A percentile compares a stretch with the other conserved stretches of the same genome.
Evolutionary conservation across 176 grass and related monocot genomes (phyloP).

Genomic region (Pharus latifolius): DNA sequence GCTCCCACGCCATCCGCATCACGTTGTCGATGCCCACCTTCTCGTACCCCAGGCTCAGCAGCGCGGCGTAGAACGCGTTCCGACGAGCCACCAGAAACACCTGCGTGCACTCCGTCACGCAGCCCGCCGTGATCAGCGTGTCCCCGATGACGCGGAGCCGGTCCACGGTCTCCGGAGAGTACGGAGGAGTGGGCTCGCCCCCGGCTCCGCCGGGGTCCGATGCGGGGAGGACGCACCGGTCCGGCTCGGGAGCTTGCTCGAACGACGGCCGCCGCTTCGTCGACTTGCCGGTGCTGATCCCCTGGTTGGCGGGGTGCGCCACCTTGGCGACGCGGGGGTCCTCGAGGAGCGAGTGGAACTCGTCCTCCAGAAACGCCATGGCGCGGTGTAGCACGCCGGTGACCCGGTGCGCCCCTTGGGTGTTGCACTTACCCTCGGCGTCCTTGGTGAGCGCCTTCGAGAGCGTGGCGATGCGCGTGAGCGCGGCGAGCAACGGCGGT

Average conservation of each 20-base stretch:
- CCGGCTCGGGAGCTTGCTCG: constrained; percentile 22
- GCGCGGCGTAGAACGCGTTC: constrained; percentile 50
- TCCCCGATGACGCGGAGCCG: constrained; percentile 46
- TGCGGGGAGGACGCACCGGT: constrained; percentile 22
- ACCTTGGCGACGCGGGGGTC: constrained; percentile 28
- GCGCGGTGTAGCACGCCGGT: constrained; percentile 52
- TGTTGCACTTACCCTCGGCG: constrained; percentile 11
- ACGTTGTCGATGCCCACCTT: constrained; percentile 73
- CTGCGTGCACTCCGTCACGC: constrained; percentile 71
- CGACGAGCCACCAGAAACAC: constrained; percentile 55
- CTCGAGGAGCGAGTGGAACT: constrained; percentile 57
- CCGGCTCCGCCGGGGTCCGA: not conserved
- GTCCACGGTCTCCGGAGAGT: constrained; percentile 33
- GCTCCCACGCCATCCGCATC: constrained; percentile 68
- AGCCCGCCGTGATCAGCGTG: constrained; percentile 46
- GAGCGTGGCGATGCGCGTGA: constrained; percentile 33
- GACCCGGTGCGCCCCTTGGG: constrained; percentile 48
- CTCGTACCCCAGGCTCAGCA: constrained; percentile 63
- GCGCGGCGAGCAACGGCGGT: constrained; percentile 38
- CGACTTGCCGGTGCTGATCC: not conserved
- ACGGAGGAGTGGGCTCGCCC: constrained; percentile 1
- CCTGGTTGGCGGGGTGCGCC: constrained; percentile 1
- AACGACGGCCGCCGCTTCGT: constrained; percentile 36
- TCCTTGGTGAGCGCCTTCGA: constrained; percentile 1
- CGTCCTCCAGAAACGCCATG: constrained; percentile 90